Percentiles rank a stretch among this genome's conserved stretches.
Conservation (phyloP, 192 early-diverging fungal species). For the Pilaira anomala region DNA sequence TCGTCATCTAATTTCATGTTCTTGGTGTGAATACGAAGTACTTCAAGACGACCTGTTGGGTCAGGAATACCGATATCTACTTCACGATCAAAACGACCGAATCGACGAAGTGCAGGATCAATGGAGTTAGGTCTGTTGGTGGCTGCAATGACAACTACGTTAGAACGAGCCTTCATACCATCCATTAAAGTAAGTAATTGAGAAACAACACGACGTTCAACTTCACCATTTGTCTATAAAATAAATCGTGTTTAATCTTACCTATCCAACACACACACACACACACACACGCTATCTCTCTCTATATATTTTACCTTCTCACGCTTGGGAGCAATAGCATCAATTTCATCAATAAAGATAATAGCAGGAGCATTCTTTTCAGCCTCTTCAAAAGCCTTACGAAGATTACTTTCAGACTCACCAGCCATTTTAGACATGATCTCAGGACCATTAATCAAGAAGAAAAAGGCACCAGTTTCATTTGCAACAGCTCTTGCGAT, state of each 20-base stretch:
- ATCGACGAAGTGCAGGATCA: constrained; percentile 96
- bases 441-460: constrained; percentile 98
- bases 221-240: constrained; percentile 75
- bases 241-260: background rate
- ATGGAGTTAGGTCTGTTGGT: constrained; percentile 99
- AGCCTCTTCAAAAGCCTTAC: constrained; percentile 99
- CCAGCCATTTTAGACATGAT: constrained; percentile 99
- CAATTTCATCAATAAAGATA: constrained; percentile 98
- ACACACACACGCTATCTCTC: background rate
- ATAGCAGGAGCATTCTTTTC: constrained; percentile 97
- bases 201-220: constrained; percentile 95
- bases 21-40: constrained; percentile 98
- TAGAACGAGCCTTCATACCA: constrained; percentile 84
- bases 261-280: no score
- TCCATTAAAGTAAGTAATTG: constrained; percentile 97
- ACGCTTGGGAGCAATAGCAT: constrained; percentile 90
- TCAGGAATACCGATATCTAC: constrained; percentile 99
- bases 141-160: constrained; percentile 98
- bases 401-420: constrained; percentile 95
- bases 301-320: constrained; percentile 54
- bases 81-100: constrained; percentile 99
- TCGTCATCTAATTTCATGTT: constrained; percentile 99
- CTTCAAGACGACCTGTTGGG: constrained; percentile 95
- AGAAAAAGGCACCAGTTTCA: constrained; percentile 99
- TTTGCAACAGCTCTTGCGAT: constrained; percentile 98